phyloP scores from a whole-genome alignment of 2,329 filamentous ascomycete genomes.

The Incumbomyces lentus region DNA sequence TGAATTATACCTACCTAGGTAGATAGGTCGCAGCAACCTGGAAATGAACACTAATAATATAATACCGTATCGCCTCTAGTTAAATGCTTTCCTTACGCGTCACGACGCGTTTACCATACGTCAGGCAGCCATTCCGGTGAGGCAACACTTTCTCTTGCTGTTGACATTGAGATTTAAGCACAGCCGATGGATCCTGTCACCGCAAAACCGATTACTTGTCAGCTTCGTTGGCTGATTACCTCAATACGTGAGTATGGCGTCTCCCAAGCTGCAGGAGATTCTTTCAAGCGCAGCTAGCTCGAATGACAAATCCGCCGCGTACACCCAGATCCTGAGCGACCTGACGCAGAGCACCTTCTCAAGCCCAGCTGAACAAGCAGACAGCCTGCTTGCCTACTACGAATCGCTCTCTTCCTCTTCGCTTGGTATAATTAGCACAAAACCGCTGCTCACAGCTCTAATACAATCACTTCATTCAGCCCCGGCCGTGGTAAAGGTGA shows the following conservation, averaged over 20 bases:
- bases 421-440: conserved; percentile 65
- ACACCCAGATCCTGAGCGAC: conserved; percentile 5
- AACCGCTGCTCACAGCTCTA: conserved; percentile 59
- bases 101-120: too few species aligned
- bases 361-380: conserved; percentile 23
- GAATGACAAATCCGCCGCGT: conserved; percentile 5
- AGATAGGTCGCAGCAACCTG: too few species aligned
- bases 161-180: too few species aligned
- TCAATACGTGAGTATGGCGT: not conserved
- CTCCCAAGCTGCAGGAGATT: conserved; percentile 1
- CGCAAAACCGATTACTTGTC: too few species aligned
- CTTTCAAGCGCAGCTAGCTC: conserved; percentile 5
- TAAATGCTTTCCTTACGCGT: too few species aligned
- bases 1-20: too few species aligned
- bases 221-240: too few species aligned
- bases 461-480: conserved; percentile 52
- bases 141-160: too few species aligned
- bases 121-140: too few species aligned
- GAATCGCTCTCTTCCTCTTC: conserved; percentile 59
- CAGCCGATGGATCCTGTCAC: not conserved
- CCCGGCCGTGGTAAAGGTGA: conserved; percentile 54
- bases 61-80: too few species aligned
- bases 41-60: too few species aligned
- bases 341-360: conserved; percentile 39
- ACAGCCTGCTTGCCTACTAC: conserved; percentile 41